Evolutionary conservation across 2,329 filamentous ascomycete genomes (phyloP).

Genomic region (Annulohypoxylon truncatum): DNA sequence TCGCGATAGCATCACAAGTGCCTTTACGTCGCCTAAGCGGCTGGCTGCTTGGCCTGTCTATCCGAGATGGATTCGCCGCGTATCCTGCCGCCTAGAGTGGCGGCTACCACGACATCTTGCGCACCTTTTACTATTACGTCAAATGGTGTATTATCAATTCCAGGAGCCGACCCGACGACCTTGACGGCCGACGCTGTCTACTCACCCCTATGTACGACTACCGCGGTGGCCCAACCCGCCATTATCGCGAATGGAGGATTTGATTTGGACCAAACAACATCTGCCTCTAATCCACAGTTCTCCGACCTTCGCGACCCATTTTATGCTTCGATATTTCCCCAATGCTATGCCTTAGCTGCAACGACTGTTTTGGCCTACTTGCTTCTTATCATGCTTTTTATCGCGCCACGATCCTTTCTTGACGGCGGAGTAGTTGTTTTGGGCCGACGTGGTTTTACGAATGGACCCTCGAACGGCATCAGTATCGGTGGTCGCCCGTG

Average conservation of each 20-base stretch:
- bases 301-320: constrained; percentile 86
- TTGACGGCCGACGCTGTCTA: constrained; percentile 70
- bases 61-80: constrained; percentile 43
- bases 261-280: constrained; percentile 54
- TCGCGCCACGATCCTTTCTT: constrained; percentile 93
- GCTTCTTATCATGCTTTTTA: constrained; percentile 91
- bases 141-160: constrained; percentile 61
- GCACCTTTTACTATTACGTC: constrained; percentile 58
- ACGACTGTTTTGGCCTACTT: constrained; percentile 93
- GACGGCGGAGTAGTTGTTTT: constrained; percentile 86
- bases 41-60: constrained; percentile 43
- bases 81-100: constrained; percentile 47
- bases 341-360: constrained; percentile 91
- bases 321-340: constrained; percentile 91
- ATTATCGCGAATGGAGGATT: constrained; percentile 58
- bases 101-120: constrained; percentile 49
- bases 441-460: constrained; percentile 85
- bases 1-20: constrained; percentile 46
- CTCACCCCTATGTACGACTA: constrained; percentile 64
- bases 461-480: constrained; percentile 80
- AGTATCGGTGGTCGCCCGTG: constrained; percentile 92
- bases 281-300: constrained; percentile 55
- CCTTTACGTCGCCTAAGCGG: constrained; percentile 45
- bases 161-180: constrained; percentile 65
- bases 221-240: constrained; percentile 52